Evolutionary conservation across 345 rosid genomes (phyloP), one percentile per base, ranked within the genome.

Genomic region (Syzygium oleosum): DNA sequence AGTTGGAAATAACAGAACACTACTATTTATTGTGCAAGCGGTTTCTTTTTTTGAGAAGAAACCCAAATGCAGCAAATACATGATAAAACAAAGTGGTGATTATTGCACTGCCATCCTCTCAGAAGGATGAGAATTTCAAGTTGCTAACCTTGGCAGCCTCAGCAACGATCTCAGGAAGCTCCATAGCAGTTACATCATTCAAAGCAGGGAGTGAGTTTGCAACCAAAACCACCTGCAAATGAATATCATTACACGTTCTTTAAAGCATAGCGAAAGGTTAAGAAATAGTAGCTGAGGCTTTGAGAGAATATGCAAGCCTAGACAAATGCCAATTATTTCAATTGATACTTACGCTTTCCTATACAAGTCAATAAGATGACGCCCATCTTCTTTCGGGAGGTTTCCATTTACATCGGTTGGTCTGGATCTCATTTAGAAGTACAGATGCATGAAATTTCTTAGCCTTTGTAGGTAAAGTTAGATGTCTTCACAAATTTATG

Each of bases 191-290:
- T 84, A 95, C 94, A 77, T 98, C 99, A 77, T 98, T 98, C 84
- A 98, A 92, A 46, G 99, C 99, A 91, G 99, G 99, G 90, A 95
- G 98, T 84, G 99, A 96, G 91, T 98, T 98, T 46, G 98, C 99
- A 87, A 96, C 98, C 91, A 98, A 91, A 91, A 98, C 99, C 89
- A 98, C 99, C 99, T 98, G 91, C 87, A 92, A 68, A 88, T 49
- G 55, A 53, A 49, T 19, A 52, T 52, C 80, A 34, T 73, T 34
- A 51, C 34, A 5, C 3, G 9, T 56, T 53, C 34, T 1, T 86
- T 58, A 51, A 51, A 43, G 58, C 80, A 86, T 23, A 73, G 16
- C 12, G 53, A 25, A 49, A 15, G 55, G 27, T 86, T 52, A 19
- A n/a, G 84, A 43, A 43, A 14, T 73, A 73, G 80, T 19, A 73